phyloP scores from a whole-genome alignment of 768 basidiomycete species.

The Leucosporidium creatinivorum region DNA sequence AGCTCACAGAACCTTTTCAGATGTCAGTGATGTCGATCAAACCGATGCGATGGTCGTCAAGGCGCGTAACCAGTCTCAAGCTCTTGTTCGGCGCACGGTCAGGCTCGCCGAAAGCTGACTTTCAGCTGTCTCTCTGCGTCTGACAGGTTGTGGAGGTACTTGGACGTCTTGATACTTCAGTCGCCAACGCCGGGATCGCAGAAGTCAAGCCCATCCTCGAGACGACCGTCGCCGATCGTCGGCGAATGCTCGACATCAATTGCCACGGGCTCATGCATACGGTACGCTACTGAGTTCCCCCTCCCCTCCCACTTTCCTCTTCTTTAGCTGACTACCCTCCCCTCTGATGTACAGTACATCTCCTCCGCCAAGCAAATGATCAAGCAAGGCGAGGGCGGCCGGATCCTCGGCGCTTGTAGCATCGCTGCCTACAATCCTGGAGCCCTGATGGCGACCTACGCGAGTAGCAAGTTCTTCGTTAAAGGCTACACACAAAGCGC shows the following conservation, averaged over 20 bases:
- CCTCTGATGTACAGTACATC: conserved; percentile 17
- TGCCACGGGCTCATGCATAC: neutral
- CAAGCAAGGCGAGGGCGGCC: conserved; percentile 6
- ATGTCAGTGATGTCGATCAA: conserved; percentile 6
- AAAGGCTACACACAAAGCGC: conserved; percentile 18
- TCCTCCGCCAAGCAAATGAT: conserved; percentile 27
- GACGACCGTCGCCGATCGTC: conserved; percentile 11
- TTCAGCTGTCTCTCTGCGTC: too few species aligned
- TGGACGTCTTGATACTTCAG: conserved; percentile 13
- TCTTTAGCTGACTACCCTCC: neutral
- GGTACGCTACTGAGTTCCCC: too few species aligned
- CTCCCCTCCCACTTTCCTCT: too few species aligned
- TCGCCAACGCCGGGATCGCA: conserved; percentile 28
- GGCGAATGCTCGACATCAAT: conserved; percentile 26
- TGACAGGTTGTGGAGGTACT: conserved; percentile 3
- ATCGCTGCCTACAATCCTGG: conserved; percentile 27
- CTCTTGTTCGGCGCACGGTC: too few species aligned
- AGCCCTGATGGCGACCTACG: conserved; percentile 19
- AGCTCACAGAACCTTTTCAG: neutral
- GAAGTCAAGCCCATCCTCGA: conserved; percentile 12
- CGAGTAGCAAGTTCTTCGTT: conserved; percentile 23
- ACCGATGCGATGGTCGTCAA: conserved; percentile 19
- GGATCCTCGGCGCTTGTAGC: conserved; percentile 18
- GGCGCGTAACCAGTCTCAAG: too few species aligned
- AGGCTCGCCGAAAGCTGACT: too few species aligned